Base-by-base conservation (phyloP, 441 rosid species). In the Syzygium malaccense region DNA sequence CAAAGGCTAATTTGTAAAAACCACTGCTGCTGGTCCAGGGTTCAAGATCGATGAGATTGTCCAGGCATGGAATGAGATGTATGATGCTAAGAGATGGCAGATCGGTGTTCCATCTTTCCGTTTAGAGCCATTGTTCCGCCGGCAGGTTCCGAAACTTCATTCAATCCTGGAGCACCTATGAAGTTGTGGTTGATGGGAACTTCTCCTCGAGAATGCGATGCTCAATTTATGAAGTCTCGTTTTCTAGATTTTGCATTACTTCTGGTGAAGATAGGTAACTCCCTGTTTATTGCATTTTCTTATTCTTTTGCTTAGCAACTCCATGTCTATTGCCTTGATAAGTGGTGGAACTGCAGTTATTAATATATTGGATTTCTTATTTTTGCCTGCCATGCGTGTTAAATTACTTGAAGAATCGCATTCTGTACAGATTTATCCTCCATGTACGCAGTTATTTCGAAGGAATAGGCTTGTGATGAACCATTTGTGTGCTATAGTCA, bases 31-130 rank as follows among this genome's bases (percentile, higher is more conserved):
- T 95, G 97, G 97, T 92, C 90, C 96, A 93, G 99, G 99, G 55
- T 97, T 96, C 94, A 97, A 97, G 93, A 95, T 97, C 86, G 98
- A 96, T 87, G 99, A 97, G 92, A 96, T 97, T 89, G 97, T 97
- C 85, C 97, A 96, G 92, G 99, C 99, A 71, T 97, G 99, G 99
- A 97, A 95, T 93, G 99, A 97, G 89, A 97, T 97, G 98, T 96
- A 96, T 92, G 99, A 97, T 92, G 99, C 96, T 30, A 95, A 94
- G 91, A 94, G 99, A 92, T 97, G 99, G 99, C 95, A 96, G 93
- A 93, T 92, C 41, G 99, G 99, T 64, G 95, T 95, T 90, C 97
- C 99, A 85, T 96, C 98, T 89, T 97, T 95, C 93, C 91, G 99
- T 91, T 94, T 97, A 87, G 99, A 97, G 92, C 99, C 99, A 49